Base-by-base conservation (phyloP, 495 filamentous ascomycete genomes). In the Aspergillus cristatus region DNA sequence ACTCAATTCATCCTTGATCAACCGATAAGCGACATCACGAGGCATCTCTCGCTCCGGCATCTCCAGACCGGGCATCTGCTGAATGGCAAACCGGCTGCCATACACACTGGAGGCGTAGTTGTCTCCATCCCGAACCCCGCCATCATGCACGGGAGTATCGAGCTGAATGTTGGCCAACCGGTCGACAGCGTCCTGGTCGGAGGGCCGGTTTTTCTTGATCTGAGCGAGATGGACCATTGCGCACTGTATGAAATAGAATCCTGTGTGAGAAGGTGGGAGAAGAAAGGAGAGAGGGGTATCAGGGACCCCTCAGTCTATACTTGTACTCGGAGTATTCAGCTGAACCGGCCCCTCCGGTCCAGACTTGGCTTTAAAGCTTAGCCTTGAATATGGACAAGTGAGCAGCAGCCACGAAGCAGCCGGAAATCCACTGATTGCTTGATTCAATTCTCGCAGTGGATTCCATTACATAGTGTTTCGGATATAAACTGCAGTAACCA, bases 41-140 rank as follows among this genome's bases (percentile, higher is more conserved):
- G 86, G 86, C 86, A 90, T 90, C 60, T 90, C 84, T 6, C 58
- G 47, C 51, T 93, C 87, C n/a, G 88, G 87, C 82, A 95, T 94
- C 58, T 86, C 81, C 53, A 81, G 72, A 49, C 74, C 76, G 26
- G 85, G 84, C 35, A 94, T 72, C 57, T 87, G 82, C 46, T 78
- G 59, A 20, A 78, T 76, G 10, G 88, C 87, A 55, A 84, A 94
- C 20, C 68, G 73, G 33, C 79, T 84, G 51, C 87, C 88, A 51
- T 95, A 95, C 45, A 95, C 86, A 47, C 79, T 84, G 22, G 77
- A 75, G 22, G 74, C 81, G 66, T 76, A 80, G 45, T 69, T 68
- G 47, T 74, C 68, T 36, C 12, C 28, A n/a, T 72, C 70, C 20
- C 4, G 20, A 4, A n/a, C n/a, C n/a, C n/a, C n/a, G n/a, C n/a